Evolutionary conservation across 1,284 basidiomycete species (phyloP).

Genomic region (Cutaneotrichosporon mucoides): DNA sequence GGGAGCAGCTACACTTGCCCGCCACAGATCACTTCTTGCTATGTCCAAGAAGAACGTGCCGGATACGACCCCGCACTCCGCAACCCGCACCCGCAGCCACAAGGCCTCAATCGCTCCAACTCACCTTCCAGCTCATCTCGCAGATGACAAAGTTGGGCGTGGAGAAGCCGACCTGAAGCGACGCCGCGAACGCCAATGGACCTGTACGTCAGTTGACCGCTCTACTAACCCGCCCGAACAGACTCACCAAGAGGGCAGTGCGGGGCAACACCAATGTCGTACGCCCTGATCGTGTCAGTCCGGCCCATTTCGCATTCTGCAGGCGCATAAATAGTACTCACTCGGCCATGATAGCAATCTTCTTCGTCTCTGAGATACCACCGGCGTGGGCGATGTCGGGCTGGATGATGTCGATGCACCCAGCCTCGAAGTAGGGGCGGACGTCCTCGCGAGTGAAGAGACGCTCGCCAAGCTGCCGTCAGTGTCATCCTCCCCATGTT

Average conservation of each 20-base stretch:
- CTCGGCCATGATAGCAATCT: constrained; percentile 66
- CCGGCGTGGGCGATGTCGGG: constrained; percentile 60
- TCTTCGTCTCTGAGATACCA: constrained; percentile 68
- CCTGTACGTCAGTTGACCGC: constrained; percentile 29
- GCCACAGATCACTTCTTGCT: not conserved
- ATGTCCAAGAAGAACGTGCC: not conserved
- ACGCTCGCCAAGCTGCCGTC: constrained; percentile 59
- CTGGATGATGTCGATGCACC: constrained; percentile 67
- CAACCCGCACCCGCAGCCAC: not conserved
- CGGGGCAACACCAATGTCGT: constrained; percentile 51
- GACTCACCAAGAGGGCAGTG: constrained; percentile 44
- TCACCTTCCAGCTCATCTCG: constrained; percentile 48
- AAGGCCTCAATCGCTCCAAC: not conserved
- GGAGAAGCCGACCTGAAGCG: constrained; percentile 47
- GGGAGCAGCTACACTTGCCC: no score
- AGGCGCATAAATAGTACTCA: constrained; percentile 5
- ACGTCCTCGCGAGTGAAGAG: constrained; percentile 66
- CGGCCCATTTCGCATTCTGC: not conserved
- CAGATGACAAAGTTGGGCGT: constrained; percentile 51
- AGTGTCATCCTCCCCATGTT: not conserved
- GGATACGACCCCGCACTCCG: no score
- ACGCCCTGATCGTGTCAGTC: constrained; percentile 28
- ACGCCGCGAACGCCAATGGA: constrained; percentile 67
- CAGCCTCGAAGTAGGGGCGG: constrained; percentile 60
- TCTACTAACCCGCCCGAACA: no score